Conservation (phyloP, 2,329 filamentous ascomycete species). For the Colletotrichum sp. region DNA sequence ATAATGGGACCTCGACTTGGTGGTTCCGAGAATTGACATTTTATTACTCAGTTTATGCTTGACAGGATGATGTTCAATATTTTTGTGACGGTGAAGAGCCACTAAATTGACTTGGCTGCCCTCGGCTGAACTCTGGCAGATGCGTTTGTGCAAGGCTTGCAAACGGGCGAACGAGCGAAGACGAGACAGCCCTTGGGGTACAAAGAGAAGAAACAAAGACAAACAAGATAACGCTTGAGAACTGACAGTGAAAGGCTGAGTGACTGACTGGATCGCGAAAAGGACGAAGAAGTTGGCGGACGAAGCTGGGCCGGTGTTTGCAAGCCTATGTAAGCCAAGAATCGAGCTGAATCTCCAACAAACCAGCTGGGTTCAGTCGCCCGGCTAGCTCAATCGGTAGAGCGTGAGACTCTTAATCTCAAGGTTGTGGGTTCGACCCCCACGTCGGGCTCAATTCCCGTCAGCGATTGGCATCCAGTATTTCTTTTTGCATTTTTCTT, state of each 20-base stretch:
- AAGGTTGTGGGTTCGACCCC: conserved; percentile 28
- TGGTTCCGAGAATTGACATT: neutral
- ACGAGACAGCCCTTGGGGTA: neutral
- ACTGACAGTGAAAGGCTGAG: neutral
- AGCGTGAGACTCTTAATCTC: conserved; percentile 71
- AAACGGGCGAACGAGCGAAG: neutral
- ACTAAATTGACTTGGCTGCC: neutral
- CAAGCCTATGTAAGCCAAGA: accelerated
- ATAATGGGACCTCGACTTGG: neutral
- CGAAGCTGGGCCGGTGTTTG: neutral
- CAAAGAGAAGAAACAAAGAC: neutral
- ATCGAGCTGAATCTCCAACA: accelerated
- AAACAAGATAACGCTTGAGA: neutral
- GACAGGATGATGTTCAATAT: neutral
- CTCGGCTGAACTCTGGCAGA: neutral
- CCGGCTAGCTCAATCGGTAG: conserved; percentile 58
- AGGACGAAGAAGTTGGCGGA: neutral
- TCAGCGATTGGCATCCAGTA: neutral
- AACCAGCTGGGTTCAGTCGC: conserved; percentile 1
- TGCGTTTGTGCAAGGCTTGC: neutral
- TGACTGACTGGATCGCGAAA: neutral
- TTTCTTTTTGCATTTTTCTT: neutral
- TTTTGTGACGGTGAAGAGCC: neutral
- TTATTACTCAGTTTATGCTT: neutral
- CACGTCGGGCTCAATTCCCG: conserved; percentile 28